phyloP scores from a whole-genome alignment of 192 early-diverging fungal genomes.

The Coemansia reversa region DNA sequence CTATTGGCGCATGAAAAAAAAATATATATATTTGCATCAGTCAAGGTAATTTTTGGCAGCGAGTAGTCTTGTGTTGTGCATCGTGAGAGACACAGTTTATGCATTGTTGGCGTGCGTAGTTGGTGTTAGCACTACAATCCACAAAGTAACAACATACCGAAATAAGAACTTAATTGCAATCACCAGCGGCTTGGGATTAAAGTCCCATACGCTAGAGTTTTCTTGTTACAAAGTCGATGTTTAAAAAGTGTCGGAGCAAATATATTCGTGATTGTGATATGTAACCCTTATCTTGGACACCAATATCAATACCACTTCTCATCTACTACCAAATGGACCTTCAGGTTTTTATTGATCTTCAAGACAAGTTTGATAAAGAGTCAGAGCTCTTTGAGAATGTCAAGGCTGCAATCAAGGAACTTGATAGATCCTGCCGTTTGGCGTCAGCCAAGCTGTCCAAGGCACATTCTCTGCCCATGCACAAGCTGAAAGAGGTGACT shows the following conservation, averaged over 20 bases:
- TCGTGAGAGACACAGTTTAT: too few species aligned
- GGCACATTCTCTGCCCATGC: constrained; percentile 34
- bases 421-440: constrained; percentile 39
- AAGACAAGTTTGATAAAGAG: constrained; percentile 46
- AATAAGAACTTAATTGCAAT: background rate
- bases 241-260: background rate
- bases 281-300: background rate
- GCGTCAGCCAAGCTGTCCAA: constrained; percentile 43
- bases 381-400: constrained; percentile 34
- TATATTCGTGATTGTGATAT: background rate
- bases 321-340: constrained; percentile 27
- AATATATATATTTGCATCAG: too few species aligned
- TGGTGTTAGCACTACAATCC: too few species aligned
- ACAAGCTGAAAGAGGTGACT: constrained; percentile 21
- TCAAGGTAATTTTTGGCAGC: too few species aligned
- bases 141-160: too few species aligned
- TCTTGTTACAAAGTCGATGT: background rate
- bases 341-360: constrained; percentile 49
- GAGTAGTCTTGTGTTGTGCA: too few species aligned
- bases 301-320: background rate
- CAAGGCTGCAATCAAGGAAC: constrained; percentile 33
- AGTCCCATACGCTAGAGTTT: background rate
- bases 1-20: too few species aligned
- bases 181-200: background rate
- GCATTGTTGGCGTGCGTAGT: too few species aligned